These are phyloP conservation scores for Zygosaccharomyces gambellarensis DNA, from an alignment of 805 yeast species.

Conservation along the genomic window DNA sequence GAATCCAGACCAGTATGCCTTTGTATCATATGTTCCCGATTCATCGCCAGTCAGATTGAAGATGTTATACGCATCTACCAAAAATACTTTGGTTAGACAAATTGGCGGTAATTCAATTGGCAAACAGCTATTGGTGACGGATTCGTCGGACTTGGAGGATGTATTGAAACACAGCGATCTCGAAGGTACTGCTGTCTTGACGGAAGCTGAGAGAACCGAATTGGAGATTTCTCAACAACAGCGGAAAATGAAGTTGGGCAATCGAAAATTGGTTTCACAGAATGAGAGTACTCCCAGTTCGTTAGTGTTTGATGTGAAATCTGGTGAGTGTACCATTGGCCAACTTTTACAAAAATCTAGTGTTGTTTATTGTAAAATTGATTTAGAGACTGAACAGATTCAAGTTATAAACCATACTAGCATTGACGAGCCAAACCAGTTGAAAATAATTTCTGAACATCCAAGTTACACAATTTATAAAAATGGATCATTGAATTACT, in stretches of 20 bases:
- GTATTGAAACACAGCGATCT: constrained; percentile 10
- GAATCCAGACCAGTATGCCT: constrained; percentile 37
- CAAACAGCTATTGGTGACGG: constrained; percentile 35
- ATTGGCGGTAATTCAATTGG: constrained; percentile 52
- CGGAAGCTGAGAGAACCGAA: constrained; percentile 28
- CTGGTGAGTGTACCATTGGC: constrained; percentile 16
- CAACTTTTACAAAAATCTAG: constrained; percentile 37
- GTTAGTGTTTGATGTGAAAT: constrained; percentile 24
- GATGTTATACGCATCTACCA: constrained; percentile 92
- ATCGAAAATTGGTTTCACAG: constrained; percentile 29
- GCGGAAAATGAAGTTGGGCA: constrained; percentile 21
- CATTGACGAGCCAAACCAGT: constrained; percentile 28
- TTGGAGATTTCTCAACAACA: constrained; percentile 29
- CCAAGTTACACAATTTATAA: constrained; percentile 60
- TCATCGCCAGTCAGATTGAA: constrained; percentile 72
- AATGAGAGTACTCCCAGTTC: constrained; percentile 26
- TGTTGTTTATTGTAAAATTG: constrained; percentile 49
- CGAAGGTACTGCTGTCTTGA: constrained; percentile 15
- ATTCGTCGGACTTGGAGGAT: constrained; percentile 30
- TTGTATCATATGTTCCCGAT: constrained; percentile 86
- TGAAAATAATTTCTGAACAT: constrained; percentile 37
- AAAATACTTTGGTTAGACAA: constrained; percentile 66
- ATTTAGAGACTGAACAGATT: constrained; percentile 45
- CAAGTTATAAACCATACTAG: constrained; percentile 32
- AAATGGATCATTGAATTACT: constrained; percentile 42